Evolutionary conservation across 257 asterid genomes (phyloP), one percentile per base, ranked within the genome.

Genomic region (Henckelia pumila): DNA sequence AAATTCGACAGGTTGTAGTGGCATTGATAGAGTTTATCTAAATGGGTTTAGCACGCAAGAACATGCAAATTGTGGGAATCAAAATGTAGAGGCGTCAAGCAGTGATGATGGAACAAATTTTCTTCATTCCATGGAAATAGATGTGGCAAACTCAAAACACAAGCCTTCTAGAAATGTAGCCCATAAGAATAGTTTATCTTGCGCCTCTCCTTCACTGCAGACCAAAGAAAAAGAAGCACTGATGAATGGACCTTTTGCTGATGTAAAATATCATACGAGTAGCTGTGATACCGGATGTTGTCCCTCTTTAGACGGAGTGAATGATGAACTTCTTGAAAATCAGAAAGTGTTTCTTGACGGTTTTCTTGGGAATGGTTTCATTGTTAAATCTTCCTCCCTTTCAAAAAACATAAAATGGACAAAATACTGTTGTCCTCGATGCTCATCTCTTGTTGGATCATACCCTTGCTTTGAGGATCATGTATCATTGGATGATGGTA

Each of bases 311-410:
- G 9, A 33, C 63, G 82, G 67, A 73, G 71, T 33, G 32, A 67
- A 78, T 68, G 67, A 9, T 59, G 84, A 75, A 65, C 88, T 89
- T 73, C 87, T 79, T 76, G 87, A 76, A 52, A 83, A 88, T 73
- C 95, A 90, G 84, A 93, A 86, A 76, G 61, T 83, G 74, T 85
- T 89, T 77, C 88, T 85, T 30, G 85, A 90, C 84, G 97, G 95
- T 76, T 88, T 75, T 80, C 91, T 90, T 26, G 96, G 95, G 55
- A 78, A 77, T 75, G 95, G 90, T 72, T 90, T 93, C 79, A 83
- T 90, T 95, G 84, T 83, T 68, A 78, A 78, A 72, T 81, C 94
- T 55, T 87, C 95, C 26, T 82, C 78, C 66, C 77, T 90, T 77
- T 86, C 97, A 6, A 88, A 84, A 77, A 87, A 88, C 61, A 82